phyloP scores from a whole-genome alignment of 148 eudicot genomes.

The Silene latifolia region DNA sequence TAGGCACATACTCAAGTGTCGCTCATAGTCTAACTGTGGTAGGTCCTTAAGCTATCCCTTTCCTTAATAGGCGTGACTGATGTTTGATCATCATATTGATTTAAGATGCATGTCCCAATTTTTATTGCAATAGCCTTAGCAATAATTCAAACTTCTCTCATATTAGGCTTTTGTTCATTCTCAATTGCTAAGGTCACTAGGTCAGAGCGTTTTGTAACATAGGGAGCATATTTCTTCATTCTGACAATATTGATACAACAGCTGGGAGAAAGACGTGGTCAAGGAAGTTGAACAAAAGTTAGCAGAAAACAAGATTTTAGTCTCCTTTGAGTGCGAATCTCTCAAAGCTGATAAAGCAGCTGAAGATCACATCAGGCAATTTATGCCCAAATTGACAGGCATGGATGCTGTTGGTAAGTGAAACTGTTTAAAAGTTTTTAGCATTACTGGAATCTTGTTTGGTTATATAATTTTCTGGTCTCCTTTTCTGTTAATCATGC shows the following conservation, averaged over 20 bases:
- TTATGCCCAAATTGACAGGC: constrained; percentile 90
- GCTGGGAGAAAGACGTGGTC: constrained; percentile 89
- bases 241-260: constrained; percentile 23
- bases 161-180: constrained; percentile 1
- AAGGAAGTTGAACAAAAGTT: constrained; percentile 64
- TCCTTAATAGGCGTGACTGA: no score
- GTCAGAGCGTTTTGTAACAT: background rate
- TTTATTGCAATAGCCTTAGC: background rate
- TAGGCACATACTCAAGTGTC: no score
- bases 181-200: constrained; percentile 2
- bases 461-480: background rate
- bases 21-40: no score
- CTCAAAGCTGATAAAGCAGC: constrained; percentile 88
- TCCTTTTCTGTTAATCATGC: background rate
- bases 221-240: background rate
- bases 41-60: no score
- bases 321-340: constrained; percentile 83
- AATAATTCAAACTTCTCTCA: background rate
- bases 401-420: constrained; percentile 94
- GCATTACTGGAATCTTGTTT: background rate
- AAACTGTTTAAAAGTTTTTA: background rate
- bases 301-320: constrained; percentile 42
- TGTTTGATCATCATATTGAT: no score
- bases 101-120: no score
- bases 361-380: constrained; percentile 81